phyloP scores from a whole-genome alignment of 2,329 filamentous ascomycete genomes.

The Epichloe brachyelytri region DNA sequence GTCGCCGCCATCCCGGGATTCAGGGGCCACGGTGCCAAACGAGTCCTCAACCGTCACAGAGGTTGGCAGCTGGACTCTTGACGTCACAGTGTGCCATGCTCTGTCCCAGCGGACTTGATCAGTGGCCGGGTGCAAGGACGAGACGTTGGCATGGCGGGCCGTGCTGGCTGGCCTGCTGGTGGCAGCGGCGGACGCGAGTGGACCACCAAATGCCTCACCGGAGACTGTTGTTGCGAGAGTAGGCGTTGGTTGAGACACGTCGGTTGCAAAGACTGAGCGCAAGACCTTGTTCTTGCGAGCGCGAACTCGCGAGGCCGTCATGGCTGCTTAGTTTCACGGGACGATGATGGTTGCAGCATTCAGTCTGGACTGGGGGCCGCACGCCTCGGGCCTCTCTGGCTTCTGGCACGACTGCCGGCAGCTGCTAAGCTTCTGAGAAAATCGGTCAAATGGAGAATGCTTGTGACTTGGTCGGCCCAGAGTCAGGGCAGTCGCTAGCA shows the following conservation, averaged over 20 bases:
- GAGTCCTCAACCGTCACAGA: conserved; percentile 42
- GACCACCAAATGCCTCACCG: conserved; percentile 34
- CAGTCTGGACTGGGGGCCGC: not conserved
- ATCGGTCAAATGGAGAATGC: not conserved
- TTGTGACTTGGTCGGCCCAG: not conserved
- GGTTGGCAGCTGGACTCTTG: conserved; percentile 41
- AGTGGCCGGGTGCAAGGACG: conserved; percentile 16
- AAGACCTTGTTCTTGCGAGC: conserved; percentile 37
- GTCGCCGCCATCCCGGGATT: conserved; percentile 30
- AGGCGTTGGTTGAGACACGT: conserved; percentile 36
- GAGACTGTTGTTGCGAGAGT: conserved; percentile 25
- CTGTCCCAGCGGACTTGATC: conserved; percentile 47
- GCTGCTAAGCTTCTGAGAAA: not conserved
- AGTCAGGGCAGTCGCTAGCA: not conserved
- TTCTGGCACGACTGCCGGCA: not conserved
- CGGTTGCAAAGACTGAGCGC: conserved; percentile 42
- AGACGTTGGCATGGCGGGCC: conserved; percentile 2
- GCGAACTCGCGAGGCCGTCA: conserved; percentile 31
- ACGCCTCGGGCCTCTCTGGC: not conserved
- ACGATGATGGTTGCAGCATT: not conserved
- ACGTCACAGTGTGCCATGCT: conserved; percentile 50
- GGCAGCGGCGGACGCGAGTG: conserved; percentile 13
- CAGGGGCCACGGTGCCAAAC: conserved; percentile 34
- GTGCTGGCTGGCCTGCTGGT: conserved; percentile 7
- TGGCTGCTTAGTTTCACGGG: conserved; percentile 6